These are phyloP conservation scores for Stereum hirsutum DNA, from an alignment of 1,284 basidiomycete genomes.

Conservation along the genomic window DNA sequence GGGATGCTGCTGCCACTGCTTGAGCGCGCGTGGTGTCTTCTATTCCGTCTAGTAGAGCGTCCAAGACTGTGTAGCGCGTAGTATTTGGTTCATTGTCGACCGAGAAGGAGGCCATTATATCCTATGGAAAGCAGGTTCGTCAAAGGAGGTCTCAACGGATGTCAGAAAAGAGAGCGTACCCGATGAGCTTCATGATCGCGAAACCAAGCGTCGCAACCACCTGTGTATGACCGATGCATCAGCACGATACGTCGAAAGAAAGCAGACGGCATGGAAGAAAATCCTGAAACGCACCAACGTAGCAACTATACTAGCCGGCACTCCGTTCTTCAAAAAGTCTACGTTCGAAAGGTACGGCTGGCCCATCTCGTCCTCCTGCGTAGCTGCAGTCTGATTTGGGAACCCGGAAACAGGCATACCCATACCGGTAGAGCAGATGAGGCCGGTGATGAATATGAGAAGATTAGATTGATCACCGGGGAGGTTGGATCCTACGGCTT, in stretches of 20 bases:
- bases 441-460: slow-evolving; percentile 85
- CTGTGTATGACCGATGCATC: too few species aligned
- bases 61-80: too few species aligned
- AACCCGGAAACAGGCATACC: slow-evolving; percentile 97
- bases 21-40: too few species aligned
- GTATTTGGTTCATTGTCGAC: too few species aligned
- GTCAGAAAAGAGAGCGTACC: slow-evolving; percentile 47
- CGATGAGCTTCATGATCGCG: slow-evolving; percentile 60
- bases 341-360: slow-evolving; percentile 77
- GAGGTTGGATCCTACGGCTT: slow-evolving; percentile 78
- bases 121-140: too few species aligned
- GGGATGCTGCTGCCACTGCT: too few species aligned
- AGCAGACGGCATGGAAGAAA: slow-evolving; percentile 2
- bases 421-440: slow-evolving; percentile 96
- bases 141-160: too few species aligned
- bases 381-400: slow-evolving; percentile 92
- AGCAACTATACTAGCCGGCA: slow-evolving; percentile 86
- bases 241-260: too few species aligned
- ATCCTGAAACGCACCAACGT: slow-evolving; percentile 48
- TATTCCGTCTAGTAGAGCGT: too few species aligned
- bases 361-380: slow-evolving; percentile 93
- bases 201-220: slow-evolving; percentile 80
- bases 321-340: slow-evolving; percentile 91
- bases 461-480: slow-evolving; percentile 64
- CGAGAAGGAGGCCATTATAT: too few species aligned